Conservation (phyloP, 225 moss, liverwort and hornwort genomes). For the Anthoceros angustus region DNA sequence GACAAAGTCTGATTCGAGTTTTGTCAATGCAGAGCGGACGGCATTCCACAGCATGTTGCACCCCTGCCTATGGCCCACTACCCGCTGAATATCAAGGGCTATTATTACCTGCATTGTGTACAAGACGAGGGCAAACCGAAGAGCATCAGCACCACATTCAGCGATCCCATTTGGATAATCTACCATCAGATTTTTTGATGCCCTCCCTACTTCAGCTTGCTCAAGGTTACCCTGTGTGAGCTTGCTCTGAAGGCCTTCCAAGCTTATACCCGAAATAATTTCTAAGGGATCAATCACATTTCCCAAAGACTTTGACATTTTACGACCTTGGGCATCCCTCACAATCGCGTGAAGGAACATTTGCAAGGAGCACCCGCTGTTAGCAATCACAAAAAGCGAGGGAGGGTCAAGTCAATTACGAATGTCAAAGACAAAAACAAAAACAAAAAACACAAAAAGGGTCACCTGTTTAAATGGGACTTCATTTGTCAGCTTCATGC, state of each 20-base stretch:
- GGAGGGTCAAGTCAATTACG: not conserved
- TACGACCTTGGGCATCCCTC: constrained; percentile 88
- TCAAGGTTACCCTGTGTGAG: constrained; percentile 80
- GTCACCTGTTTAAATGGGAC: constrained; percentile 70
- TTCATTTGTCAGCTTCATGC: constrained; percentile 65
- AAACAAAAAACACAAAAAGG: too few species aligned
- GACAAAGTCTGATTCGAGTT: constrained; percentile 57
- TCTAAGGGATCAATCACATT: constrained; percentile 82
- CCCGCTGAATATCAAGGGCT: constrained; percentile 57
- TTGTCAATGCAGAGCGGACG: constrained; percentile 82
- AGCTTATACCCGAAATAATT: constrained; percentile 54
- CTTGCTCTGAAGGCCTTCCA: constrained; percentile 57
- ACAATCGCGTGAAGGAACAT: constrained; percentile 84
- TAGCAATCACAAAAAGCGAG: not conserved
- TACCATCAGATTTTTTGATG: constrained; percentile 60
- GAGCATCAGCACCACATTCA: constrained; percentile 90
- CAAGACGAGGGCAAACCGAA: constrained; percentile 73
- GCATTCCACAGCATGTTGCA: constrained; percentile 97
- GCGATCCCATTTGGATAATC: constrained; percentile 77
- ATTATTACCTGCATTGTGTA: constrained; percentile 60
- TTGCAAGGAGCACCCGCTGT: constrained; percentile 16
- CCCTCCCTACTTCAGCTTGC: constrained; percentile 62
- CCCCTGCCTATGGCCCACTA: constrained; percentile 86
- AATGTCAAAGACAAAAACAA: too few species aligned
- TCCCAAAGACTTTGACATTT: constrained; percentile 87